Evolutionary conservation across 495 filamentous ascomycete species (phyloP).

Genomic region (Penicillium herquei): DNA sequence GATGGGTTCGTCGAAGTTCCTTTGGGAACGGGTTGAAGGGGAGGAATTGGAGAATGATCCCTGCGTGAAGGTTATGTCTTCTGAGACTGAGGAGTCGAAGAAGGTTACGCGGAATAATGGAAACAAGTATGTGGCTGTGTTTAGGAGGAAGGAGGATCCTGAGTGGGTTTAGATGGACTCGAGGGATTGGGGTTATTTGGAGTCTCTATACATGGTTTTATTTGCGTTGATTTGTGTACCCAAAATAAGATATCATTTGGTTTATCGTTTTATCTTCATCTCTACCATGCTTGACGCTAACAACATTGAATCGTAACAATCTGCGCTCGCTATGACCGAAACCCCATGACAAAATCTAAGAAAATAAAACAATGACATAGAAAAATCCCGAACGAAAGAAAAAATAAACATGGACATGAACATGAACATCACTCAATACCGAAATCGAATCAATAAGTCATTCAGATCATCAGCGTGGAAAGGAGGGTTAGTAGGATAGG

Average conservation of each 20-base stretch:
- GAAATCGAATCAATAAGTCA: constrained; percentile 19
- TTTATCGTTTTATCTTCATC: constrained; percentile 14
- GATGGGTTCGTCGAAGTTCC: constrained; percentile 41
- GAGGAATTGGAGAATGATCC: constrained; percentile 69
- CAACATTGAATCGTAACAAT: constrained; percentile 5
- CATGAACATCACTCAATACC: constrained; percentile 9
- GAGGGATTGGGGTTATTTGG: not conserved
- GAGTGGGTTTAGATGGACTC: constrained; percentile 56
- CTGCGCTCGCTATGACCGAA: constrained; percentile 6
- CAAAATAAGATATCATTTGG: not conserved
- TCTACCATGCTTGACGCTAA: constrained; percentile 10
- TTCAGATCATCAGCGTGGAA: constrained; percentile 14
- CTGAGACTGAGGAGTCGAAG: constrained; percentile 93
- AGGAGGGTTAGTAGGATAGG: not conserved
- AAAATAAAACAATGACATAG: constrained; percentile 5
- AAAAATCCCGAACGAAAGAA: not conserved
- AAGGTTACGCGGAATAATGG: constrained; percentile 92
- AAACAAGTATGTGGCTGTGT: constrained; percentile 82
- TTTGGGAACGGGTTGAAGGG: constrained; percentile 55
- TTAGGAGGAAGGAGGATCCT: constrained; percentile 76
- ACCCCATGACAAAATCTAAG: constrained; percentile 1
- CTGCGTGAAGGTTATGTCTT: constrained; percentile 77
- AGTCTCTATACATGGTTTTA: not conserved
- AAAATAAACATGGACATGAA: constrained; percentile 5
- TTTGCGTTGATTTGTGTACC: not conserved